phyloP scores from a whole-genome alignment of 129 eudicot species.

The Centella asiatica region DNA sequence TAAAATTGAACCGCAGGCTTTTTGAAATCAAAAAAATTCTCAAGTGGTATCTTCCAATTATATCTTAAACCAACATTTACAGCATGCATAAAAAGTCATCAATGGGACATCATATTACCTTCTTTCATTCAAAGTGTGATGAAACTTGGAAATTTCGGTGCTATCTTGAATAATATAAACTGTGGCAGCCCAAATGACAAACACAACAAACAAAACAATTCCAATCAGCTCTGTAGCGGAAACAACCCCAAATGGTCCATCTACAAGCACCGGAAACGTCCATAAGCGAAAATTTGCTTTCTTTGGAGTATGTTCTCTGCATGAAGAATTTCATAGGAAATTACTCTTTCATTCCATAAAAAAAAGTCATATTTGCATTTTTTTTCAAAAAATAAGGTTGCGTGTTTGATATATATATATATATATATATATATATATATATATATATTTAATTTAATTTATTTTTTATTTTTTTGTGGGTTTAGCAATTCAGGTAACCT shows the following conservation, averaged over 20 bases:
- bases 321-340: not conserved
- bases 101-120: conserved; percentile 23
- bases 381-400: too few relatives aligned
- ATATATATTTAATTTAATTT: too few relatives aligned
- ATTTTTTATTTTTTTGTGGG: too few relatives aligned
- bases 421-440: too few relatives aligned
- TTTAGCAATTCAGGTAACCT: too few relatives aligned
- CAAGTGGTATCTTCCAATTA: too few relatives aligned
- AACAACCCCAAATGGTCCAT: conserved; percentile 94
- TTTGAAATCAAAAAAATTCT: too few relatives aligned
- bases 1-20: too few relatives aligned
- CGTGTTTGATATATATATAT: too few relatives aligned
- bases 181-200: conserved; percentile 49
- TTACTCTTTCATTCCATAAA: not conserved
- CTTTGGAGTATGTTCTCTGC: conserved; percentile 43
- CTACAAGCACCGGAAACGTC: conserved; percentile 86
- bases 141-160: conserved; percentile 17
- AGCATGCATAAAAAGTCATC: too few relatives aligned
- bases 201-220: conserved; percentile 46
- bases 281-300: conserved; percentile 61
- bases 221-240: conserved; percentile 88
- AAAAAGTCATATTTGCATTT: too few relatives aligned
- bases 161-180: conserved; percentile 31
- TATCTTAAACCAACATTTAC: too few relatives aligned
- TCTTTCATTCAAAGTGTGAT: conserved; percentile 18